Evolutionary conservation across 2,329 filamentous ascomycete species (phyloP).

Genomic region (Xylaria sp.): DNA sequence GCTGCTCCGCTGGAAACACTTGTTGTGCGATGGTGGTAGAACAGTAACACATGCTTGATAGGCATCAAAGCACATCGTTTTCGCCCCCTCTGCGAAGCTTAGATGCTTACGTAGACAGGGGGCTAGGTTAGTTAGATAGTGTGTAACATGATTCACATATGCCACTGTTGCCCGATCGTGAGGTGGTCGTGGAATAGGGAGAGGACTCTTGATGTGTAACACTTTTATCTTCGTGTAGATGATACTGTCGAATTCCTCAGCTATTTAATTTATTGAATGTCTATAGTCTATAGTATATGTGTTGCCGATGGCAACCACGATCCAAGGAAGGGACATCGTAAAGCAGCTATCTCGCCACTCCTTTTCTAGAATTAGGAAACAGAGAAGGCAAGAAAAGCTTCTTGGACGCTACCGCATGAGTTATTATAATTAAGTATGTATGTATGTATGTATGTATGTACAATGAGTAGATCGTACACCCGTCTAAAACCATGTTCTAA

Average conservation of each 20-base stretch:
- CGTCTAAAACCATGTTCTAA: slow-evolving; percentile 24
- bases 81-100: no score
- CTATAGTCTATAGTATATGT: background rate
- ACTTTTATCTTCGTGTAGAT: background rate
- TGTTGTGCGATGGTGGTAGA: slow-evolving; percentile 10
- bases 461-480: slow-evolving; percentile 13
- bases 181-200: background rate
- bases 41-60: slow-evolving; percentile 23
- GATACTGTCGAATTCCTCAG: background rate
- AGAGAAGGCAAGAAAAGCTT: background rate
- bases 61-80: no score
- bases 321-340: background rate
- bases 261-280: background rate
- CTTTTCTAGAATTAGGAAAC: background rate
- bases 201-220: background rate
- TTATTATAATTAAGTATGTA: slow-evolving; percentile 30
- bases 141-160: background rate
- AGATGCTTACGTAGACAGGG: background rate
- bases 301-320: no score
- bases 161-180: background rate
- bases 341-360: background rate
- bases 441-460: slow-evolving; percentile 16
- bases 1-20: background rate
- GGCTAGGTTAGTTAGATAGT: no score
- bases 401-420: background rate